Conservation (phyloP, 768 basidiomycete genomes). For the Boletus fagicola region DNA sequence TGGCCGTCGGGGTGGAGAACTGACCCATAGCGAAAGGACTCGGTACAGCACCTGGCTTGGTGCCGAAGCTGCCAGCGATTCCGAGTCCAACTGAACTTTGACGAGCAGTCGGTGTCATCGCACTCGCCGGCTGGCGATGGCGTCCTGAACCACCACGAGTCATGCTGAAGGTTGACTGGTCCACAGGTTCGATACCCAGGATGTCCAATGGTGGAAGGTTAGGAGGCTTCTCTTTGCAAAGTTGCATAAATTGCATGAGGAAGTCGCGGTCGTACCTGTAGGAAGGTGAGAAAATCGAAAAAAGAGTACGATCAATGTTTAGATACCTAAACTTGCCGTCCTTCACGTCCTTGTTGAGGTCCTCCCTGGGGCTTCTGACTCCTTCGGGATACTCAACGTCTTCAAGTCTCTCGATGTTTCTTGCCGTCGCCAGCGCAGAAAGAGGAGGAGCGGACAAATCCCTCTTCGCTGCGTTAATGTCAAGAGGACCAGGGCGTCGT, state of each 20-base stretch:
- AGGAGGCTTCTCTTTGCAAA: slow-evolving; percentile 96
- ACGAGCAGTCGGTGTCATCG: slow-evolving; percentile 44
- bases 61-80: slow-evolving; percentile 25
- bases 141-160: slow-evolving; percentile 65
- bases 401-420: slow-evolving; percentile 79
- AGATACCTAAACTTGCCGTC: slow-evolving; percentile 85
- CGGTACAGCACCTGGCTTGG: slow-evolving; percentile 33
- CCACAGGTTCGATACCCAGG: slow-evolving; percentile 83
- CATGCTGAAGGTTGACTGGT: slow-evolving; percentile 50
- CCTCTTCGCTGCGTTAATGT: slow-evolving; percentile 56
- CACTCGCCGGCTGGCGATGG: slow-evolving; percentile 46
- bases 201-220: slow-evolving; percentile 84
- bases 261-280: slow-evolving; percentile 94
- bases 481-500: slow-evolving; percentile 70
- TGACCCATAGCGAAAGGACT: slow-evolving; percentile 62
- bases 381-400: slow-evolving; percentile 80
- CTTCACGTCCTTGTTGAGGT: slow-evolving; percentile 80
- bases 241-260: slow-evolving; percentile 91
- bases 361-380: slow-evolving; percentile 75
- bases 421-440: slow-evolving; percentile 76
- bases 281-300: slow-evolving; percentile 8
- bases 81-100: slow-evolving; percentile 53
- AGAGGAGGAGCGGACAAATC: slow-evolving; percentile 32
- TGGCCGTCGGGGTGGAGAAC: slow-evolving; percentile 52
- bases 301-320: neutral